These are phyloP conservation scores for Aspergillus amoenus DNA, from an alignment of 2,329 filamentous ascomycete species.

Conservation along the genomic window DNA sequence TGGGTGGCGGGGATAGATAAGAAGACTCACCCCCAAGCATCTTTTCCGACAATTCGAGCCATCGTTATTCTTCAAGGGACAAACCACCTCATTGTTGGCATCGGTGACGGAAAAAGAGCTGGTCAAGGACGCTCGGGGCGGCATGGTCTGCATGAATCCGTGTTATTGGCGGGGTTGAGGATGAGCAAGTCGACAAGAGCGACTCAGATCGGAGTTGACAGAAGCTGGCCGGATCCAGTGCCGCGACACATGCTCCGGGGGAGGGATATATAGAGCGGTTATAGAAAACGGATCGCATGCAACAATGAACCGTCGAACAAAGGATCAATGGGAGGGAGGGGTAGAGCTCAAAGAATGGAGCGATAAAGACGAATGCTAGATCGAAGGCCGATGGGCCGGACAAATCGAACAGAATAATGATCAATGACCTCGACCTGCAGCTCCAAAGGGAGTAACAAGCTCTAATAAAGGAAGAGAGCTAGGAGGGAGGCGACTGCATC, in stretches of 20 bases:
- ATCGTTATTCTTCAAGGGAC: slow-evolving; percentile 93
- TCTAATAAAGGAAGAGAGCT: slow-evolving; percentile 8
- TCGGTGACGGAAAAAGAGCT: slow-evolving; percentile 91
- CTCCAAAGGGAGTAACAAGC: slow-evolving; percentile 13
- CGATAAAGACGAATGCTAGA: background rate
- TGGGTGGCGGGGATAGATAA: slow-evolving; percentile 7
- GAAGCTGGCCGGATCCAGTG: slow-evolving; percentile 10
- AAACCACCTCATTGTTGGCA: slow-evolving; percentile 93
- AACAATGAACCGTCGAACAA: slow-evolving; percentile 4
- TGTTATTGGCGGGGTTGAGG: slow-evolving; percentile 20
- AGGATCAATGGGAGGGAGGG: background rate
- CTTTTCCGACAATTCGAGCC: slow-evolving; percentile 95
- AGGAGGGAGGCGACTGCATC: slow-evolving; percentile 7
- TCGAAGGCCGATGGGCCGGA: background rate
- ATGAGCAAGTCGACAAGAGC: background rate
- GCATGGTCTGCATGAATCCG: slow-evolving; percentile 65
- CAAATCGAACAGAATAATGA: slow-evolving; percentile 5
- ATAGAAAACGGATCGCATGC: slow-evolving; percentile 4
- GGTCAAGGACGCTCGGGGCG: slow-evolving; percentile 80
- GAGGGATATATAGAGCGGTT: background rate
- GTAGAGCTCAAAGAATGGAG: slow-evolving; percentile 4
- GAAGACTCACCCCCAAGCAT: slow-evolving; percentile 87
- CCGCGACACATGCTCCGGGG: slow-evolving; percentile 18
- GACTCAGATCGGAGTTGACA: slow-evolving; percentile 15
- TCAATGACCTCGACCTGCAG: slow-evolving; percentile 11